phyloP scores from a whole-genome alignment of 2,329 filamentous ascomycete species.

The Ambrosiella cleistominuta region DNA sequence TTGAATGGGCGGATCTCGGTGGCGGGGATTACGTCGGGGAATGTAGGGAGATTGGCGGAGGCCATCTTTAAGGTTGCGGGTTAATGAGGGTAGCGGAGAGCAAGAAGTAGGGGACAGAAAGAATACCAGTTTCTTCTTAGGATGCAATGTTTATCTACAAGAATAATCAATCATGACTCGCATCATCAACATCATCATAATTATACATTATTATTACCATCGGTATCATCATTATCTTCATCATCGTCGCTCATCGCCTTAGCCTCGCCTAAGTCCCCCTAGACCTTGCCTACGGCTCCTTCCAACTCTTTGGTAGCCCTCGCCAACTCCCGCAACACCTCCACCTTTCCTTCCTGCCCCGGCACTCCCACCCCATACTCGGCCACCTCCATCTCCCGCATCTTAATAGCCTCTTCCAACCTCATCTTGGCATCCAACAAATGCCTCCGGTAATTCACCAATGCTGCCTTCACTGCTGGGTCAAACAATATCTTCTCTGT shows the following conservation, averaged over 20 bases:
- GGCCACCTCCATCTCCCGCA: slow-evolving; percentile 26
- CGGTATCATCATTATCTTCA: slow-evolving; percentile 4
- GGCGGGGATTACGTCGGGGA: slow-evolving; percentile 63
- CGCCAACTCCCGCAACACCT: slow-evolving; percentile 35
- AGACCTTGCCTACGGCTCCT: slow-evolving; percentile 31
- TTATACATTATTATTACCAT: not conserved
- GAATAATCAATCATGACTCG: not conserved
- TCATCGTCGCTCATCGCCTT: slow-evolving; percentile 11
- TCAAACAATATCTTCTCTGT: slow-evolving; percentile 27
- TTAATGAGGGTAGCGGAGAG: slow-evolving; percentile 19
- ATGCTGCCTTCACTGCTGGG: slow-evolving; percentile 24
- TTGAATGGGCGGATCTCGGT: slow-evolving; percentile 80
- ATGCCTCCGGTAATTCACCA: slow-evolving; percentile 31
- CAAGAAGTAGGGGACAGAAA: not conserved
- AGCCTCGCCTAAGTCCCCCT: slow-evolving; percentile 27
- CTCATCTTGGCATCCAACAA: slow-evolving; percentile 30
- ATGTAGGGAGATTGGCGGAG: slow-evolving; percentile 66
- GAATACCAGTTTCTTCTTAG: slow-evolving; percentile 7
- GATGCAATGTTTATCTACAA: not conserved
- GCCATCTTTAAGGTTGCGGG: slow-evolving; percentile 72
- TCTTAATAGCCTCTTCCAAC: slow-evolving; percentile 26
- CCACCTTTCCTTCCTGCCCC: slow-evolving; percentile 26
- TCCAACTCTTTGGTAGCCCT: slow-evolving; percentile 33
- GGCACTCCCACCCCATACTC: slow-evolving; percentile 31
- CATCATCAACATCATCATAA: not conserved